Evolutionary conservation across 306 rosid genomes (phyloP).

Genomic region (Quercus dentata): DNA sequence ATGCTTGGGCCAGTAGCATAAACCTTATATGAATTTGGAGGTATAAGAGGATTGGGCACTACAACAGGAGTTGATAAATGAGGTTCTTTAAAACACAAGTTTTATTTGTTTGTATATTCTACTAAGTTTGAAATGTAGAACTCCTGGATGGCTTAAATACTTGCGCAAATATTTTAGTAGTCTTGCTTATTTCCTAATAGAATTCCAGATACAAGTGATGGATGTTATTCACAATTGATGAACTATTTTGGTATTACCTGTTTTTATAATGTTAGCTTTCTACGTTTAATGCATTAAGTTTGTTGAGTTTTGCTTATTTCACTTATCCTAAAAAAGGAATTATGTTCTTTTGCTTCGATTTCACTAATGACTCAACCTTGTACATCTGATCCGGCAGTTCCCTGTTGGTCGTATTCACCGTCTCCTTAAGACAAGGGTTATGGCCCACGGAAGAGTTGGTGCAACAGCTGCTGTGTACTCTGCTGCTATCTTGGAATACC

Average conservation of each 20-base stretch:
- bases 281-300: neutral
- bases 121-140: neutral
- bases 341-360: neutral
- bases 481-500: slow-evolving; percentile 91
- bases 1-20: neutral
- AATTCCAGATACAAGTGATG: neutral
- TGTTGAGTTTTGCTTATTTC: slow-evolving; percentile 20
- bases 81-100: neutral
- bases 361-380: slow-evolving; percentile 23
- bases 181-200: neutral
- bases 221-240: too few relatives aligned
- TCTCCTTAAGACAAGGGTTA: slow-evolving; percentile 70
- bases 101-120: neutral
- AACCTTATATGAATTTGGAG: neutral
- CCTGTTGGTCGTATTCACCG: slow-evolving; percentile 97
- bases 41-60: neutral
- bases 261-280: too few relatives aligned
- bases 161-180: neutral
- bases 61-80: neutral
- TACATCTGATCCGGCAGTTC: slow-evolving; percentile 39
- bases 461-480: slow-evolving; percentile 94
- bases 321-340: neutral
- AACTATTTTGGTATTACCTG: too few relatives aligned
- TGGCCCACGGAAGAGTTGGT: slow-evolving; percentile 94
- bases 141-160: neutral